Conservation (phyloP, 2,329 filamentous ascomycete species). For the Chrysoporthe austroafricana region DNA sequence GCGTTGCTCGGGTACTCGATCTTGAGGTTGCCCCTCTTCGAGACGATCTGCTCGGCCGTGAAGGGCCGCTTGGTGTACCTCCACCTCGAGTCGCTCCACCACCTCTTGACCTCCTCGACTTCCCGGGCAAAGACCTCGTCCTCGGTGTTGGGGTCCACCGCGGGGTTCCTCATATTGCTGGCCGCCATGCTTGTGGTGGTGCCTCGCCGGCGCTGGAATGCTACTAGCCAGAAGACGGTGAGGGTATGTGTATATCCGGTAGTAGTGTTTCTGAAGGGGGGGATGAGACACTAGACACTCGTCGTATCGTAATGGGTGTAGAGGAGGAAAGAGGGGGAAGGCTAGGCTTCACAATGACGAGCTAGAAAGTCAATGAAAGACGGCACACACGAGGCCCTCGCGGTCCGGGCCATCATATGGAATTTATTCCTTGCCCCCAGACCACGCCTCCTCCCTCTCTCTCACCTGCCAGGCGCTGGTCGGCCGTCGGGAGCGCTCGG, state of each 20-base stretch:
- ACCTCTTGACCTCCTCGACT: slow-evolving; percentile 85
- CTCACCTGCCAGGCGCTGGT: background rate
- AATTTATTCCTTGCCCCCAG: slow-evolving; percentile 6
- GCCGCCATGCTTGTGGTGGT: slow-evolving; percentile 55
- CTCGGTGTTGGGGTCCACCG: slow-evolving; percentile 60
- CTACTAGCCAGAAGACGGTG: slow-evolving; percentile 5
- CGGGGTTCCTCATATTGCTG: slow-evolving; percentile 64
- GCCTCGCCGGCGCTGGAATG: background rate
- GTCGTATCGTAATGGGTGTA: too few species aligned
- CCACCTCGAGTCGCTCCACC: slow-evolving; percentile 95
- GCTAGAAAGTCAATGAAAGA: background rate
- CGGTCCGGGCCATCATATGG: slow-evolving; percentile 18
- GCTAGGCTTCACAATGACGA: background rate
- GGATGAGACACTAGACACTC: background rate
- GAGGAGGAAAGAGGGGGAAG: background rate
- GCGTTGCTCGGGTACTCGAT: slow-evolving; percentile 90
- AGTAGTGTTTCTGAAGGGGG: background rate
- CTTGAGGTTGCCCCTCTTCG: slow-evolving; percentile 89
- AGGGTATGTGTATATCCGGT: background rate
- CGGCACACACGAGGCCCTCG: background rate
- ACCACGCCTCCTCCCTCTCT: background rate
- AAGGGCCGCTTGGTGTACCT: slow-evolving; percentile 89
- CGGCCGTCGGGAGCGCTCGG: slow-evolving; percentile 38
- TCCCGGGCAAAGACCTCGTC: slow-evolving; percentile 77
- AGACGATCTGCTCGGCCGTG: slow-evolving; percentile 94